Conservation (phyloP, 192 early-diverging fungal species). For the Linnemannia zychae region DNA sequence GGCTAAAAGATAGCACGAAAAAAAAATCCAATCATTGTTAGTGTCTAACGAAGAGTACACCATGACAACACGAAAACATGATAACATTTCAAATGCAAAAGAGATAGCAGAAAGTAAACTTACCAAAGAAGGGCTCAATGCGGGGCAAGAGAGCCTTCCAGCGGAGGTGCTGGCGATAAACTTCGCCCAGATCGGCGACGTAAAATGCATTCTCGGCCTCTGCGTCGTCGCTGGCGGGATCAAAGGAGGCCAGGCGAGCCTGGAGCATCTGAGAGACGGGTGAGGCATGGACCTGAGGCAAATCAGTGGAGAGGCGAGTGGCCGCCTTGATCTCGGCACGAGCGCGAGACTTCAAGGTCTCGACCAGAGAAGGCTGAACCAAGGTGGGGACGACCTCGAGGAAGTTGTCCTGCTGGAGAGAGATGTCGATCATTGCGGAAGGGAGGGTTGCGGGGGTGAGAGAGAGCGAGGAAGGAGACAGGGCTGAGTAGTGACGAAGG, state of each 20-base stretch:
- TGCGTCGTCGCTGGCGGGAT: constrained; percentile 54
- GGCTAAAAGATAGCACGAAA: constrained; percentile 61
- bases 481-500: background rate
- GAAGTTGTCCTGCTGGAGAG: constrained; percentile 42
- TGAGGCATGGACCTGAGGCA: constrained; percentile 24
- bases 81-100: background rate
- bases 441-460: background rate
- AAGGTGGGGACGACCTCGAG: constrained; percentile 38
- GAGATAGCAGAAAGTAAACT: constrained; percentile 30
- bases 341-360: constrained; percentile 29
- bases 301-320: background rate
- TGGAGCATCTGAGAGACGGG: constrained; percentile 35
- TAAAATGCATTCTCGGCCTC: constrained; percentile 92
- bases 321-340: constrained; percentile 12
- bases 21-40: background rate
- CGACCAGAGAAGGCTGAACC: constrained; percentile 35
- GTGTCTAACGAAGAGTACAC: background rate
- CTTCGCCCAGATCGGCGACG: constrained; percentile 93
- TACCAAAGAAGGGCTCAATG: constrained; percentile 96
- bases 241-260: constrained; percentile 27
- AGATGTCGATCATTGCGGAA: constrained; percentile 43
- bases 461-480: background rate
- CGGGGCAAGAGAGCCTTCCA: constrained; percentile 89
- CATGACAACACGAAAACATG: no score
- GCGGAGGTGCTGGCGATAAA: constrained; percentile 86